Base-by-base conservation (phyloP, 345 rosid species). In the Euclidium syriacum region DNA sequence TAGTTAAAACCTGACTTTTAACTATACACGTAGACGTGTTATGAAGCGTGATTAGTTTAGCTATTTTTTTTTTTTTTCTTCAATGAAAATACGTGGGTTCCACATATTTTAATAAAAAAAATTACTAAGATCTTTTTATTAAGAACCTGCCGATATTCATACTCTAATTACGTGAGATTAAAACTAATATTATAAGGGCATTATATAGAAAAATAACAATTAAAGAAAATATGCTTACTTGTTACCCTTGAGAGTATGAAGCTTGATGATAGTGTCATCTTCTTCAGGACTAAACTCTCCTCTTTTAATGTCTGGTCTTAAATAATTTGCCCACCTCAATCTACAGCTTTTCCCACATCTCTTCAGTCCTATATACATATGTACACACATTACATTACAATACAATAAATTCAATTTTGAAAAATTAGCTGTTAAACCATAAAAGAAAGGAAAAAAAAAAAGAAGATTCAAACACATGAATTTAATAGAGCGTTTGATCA, bases 321-420 rank as follows among this genome's bases (percentile, higher is more conserved):
- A 68, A 33, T 80, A 80, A 64, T 80, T 80, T 1, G 64, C 55
- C 82, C 85, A 80, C 60, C 85, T 73, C 42, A 80, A 34, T 61
- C 85, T 58, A 34, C 85, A 77, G 64, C 82, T 80, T 70, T 73
- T 80, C 27, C 85, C 82, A 30, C 80, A 75, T 52, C 85, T 72
- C 52, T 67, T 68, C 19, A 80, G 57, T 51, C 73, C 85, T 77
- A 44, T 12, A 43, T 19, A 39, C n/a, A 33, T 30, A 7, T 9
- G 46, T 30, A 57, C 33, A 59, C 54, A n/a, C n/a, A n/a, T n/a
- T n/a, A n/a, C n/a, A 51, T 57, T 14, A 43, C 20, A 38, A 29
- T 10, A 14, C 25, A 18, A n/a, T 34, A 25, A 6, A 8, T 17
- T n/a, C n/a, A n/a, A 49, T 16, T 3, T 35, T 22, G 3, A 33